Evolutionary conservation across 2,329 filamentous ascomycete species (phyloP).

Genomic region (Sporothrix humicola): DNA sequence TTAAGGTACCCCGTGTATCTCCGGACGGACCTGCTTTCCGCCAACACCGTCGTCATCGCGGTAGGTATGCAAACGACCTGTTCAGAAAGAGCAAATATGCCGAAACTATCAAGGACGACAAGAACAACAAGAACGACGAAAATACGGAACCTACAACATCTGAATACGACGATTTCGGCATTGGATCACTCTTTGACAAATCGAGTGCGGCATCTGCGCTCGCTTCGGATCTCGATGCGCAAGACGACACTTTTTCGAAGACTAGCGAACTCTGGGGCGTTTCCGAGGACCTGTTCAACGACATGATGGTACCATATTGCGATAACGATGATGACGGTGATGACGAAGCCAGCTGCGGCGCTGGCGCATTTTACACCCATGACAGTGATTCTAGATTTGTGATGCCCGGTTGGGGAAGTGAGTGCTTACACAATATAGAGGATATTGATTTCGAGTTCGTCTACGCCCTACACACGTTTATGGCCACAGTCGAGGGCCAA

Average conservation of each 20-base stretch:
- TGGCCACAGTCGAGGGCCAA: conserved; percentile 96
- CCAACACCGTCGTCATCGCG: conserved; percentile 56
- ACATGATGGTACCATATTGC: conserved; percentile 37
- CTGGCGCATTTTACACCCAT: conserved; percentile 61
- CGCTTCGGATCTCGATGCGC: not conserved
- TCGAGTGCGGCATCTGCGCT: not conserved
- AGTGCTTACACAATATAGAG: conserved; percentile 92
- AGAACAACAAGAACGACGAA: not conserved
- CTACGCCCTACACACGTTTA: conserved; percentile 96
- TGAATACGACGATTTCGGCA: not conserved
- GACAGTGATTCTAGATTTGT: conserved; percentile 65
- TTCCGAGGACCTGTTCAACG: conserved; percentile 28
- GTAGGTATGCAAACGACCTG: conserved; percentile 52
- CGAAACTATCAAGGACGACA: no score
- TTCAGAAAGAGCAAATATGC: not conserved
- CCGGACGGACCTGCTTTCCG: conserved; percentile 43
- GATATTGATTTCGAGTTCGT: conserved; percentile 99
- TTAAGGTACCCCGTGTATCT: conserved; percentile 43
- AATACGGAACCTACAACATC: not conserved
- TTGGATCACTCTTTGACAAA: not conserved
- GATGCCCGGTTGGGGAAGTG: conserved; percentile 74
- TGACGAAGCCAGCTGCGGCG: conserved; percentile 56
- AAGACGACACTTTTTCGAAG: not conserved
- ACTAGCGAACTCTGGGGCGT: not conserved
- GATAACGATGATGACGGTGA: conserved; percentile 35